Base-by-base conservation (phyloP, 2,329 filamentous ascomycete genomes). In the Huntiella decipiens region DNA sequence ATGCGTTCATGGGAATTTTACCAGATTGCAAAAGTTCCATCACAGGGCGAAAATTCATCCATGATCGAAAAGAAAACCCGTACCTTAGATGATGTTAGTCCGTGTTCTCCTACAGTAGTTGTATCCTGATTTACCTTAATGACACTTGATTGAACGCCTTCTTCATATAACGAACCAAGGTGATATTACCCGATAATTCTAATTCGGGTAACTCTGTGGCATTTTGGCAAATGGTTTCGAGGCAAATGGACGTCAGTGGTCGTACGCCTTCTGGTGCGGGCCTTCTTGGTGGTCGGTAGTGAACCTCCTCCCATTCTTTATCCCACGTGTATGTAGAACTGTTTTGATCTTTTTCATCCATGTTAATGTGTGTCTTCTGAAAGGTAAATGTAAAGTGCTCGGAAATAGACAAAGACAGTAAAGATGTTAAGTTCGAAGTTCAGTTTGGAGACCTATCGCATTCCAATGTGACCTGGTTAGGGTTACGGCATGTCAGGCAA, bases 151-250 rank as follows among this genome's bases (percentile, higher is more conserved):
- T 28, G 12, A 38, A 40, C 7, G 15, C 28, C 13, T 44, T 35
- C 33, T 48, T 32, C 3, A 45, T n/a, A 10, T 45, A 32, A 7
- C 32, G 31, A 10, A 15, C 11, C 10, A 45, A 38, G 8, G 7
- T 13, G 13, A 17, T 7, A 3, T 13, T 19, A 22, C 10, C 5
- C 3, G 13, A 35, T 22, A 16, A 22, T 7, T 44, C 42, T 10
- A 12, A 5, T 28, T 22, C 10, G 15, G 31, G 38, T 4, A 47
- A 10, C 2, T 12, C 38, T 10, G 12, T 22, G 4, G 38, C 38
- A 31, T 48, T 48, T 10, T 31, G 37, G 12, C 42, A 44, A 12
- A 48, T 17, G 6, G 33, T 35, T 15, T 48, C 46, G 32, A 45
- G 36, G 3, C 19, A 33, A 37, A 48, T 33, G 2, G 41, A 42